phyloP scores from a whole-genome alignment of 768 basidiomycete species.

The Tubosaeta sp. region DNA sequence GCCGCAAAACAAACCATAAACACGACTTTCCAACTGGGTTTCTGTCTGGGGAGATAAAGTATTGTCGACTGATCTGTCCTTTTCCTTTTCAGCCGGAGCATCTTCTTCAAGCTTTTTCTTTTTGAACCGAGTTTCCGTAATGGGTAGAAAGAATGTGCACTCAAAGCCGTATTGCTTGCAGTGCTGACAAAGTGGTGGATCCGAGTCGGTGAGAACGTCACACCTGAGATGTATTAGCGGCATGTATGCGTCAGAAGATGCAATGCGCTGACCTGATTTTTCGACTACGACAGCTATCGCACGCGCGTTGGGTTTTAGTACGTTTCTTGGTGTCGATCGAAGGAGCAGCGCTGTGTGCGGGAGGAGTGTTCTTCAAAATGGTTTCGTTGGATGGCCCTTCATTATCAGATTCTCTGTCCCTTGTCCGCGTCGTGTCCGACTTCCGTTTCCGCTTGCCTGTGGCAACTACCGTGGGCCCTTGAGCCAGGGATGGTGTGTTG shows the following conservation, averaged over 20 bases:
- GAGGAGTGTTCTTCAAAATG: conserved; percentile 30
- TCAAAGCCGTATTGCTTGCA: conserved; percentile 93
- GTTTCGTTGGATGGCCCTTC: conserved; percentile 50
- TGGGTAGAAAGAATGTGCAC: conserved; percentile 97
- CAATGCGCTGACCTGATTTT: conserved; percentile 65
- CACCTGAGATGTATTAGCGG: conserved; percentile 41
- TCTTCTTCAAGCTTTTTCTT: conserved; percentile 87
- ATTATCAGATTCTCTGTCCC: conserved; percentile 58
- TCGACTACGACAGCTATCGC: conserved; percentile 84
- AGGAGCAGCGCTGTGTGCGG: conserved; percentile 27
- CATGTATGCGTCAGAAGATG: conserved; percentile 9
- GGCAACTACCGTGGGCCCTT: conserved; percentile 28
- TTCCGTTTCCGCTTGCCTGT: conserved; percentile 65
- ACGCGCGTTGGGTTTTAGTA: conserved; percentile 89
- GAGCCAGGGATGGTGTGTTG: conserved; percentile 31
- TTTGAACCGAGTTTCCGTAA: conserved; percentile 98
- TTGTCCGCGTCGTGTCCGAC: conserved; percentile 33
- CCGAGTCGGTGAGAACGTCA: conserved; percentile 76
- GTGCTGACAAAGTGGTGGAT: conserved; percentile 84
- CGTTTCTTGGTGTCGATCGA: conserved; percentile 73
- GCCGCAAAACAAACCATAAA: conserved; percentile 50
- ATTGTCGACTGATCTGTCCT: conserved; percentile 28
- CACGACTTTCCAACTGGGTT: conserved; percentile 51
- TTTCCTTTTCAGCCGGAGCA: conserved; percentile 37
- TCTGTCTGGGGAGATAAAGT: conserved; percentile 47